These are phyloP conservation scores for Bipolaris gigantea DNA, from an alignment of 2,329 filamentous ascomycete species.

Conservation along the genomic window DNA sequence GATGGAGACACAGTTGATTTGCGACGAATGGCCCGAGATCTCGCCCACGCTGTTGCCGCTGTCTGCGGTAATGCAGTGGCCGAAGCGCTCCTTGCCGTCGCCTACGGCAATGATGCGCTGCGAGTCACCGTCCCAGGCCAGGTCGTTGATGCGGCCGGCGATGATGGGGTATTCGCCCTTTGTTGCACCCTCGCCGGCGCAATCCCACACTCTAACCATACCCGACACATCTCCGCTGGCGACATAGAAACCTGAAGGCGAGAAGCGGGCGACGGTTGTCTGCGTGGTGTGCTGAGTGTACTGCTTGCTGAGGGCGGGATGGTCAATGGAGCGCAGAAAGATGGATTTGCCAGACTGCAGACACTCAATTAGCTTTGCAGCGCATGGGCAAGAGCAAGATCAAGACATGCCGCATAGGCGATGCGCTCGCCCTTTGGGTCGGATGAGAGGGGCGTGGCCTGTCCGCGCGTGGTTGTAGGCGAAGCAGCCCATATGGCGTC, in stretches of 20 bases:
- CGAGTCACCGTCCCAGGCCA: constrained; percentile 96
- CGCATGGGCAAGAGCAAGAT: background rate
- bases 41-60: constrained; percentile 96
- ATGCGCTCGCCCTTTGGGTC: constrained; percentile 90
- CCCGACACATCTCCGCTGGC: constrained; percentile 88
- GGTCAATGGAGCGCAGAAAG: constrained; percentile 91
- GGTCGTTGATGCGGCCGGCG: constrained; percentile 90
- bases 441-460: constrained; percentile 83
- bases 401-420: constrained; percentile 74
- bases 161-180: constrained; percentile 96
- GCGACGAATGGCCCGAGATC: constrained; percentile 85
- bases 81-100: constrained; percentile 89
- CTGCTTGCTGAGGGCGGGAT: constrained; percentile 80
- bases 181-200: constrained; percentile 79
- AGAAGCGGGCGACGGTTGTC: constrained; percentile 91
- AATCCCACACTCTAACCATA: constrained; percentile 88
- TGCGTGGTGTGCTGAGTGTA: constrained; percentile 88
- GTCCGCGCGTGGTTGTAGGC: constrained; percentile 80
- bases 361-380: constrained; percentile 7
- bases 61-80: constrained; percentile 86
- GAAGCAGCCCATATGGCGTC: constrained; percentile 80
- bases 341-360: constrained; percentile 89
- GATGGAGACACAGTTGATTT: constrained; percentile 89
- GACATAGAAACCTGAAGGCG: constrained; percentile 91
- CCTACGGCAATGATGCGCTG: constrained; percentile 96